Evolutionary conservation across 2,329 filamentous ascomycete genomes (phyloP), one percentile per base, ranked within the genome.

Genomic region (Chaetoscypha palmicola): DNA sequence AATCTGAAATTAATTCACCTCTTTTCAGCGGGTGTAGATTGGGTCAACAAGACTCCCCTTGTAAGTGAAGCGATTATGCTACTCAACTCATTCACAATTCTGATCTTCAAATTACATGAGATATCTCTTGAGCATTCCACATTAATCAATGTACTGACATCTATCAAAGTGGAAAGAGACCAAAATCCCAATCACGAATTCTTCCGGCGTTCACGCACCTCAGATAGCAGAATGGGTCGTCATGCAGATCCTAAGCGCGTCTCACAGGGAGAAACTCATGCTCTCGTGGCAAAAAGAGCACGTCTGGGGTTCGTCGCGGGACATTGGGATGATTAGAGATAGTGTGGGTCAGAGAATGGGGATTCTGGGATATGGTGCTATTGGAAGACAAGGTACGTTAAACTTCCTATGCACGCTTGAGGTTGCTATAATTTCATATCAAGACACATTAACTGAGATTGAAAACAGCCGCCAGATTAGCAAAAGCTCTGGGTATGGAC

Each of bases 211-310:
- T 11, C 62, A 65, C 41, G 62, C 62, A 1, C 79, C 80, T 0
- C 76, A 79, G 45, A 83, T 83, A 38, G 69, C 78, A 0, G 80
- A 83, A 64, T 84, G 79, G 79, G 73, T 79, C 10, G 62, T 82
- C 21, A 68, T 82, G 69, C 81, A 79, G 53, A 71, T 73, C 42
- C 64, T 83, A 2, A 67, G 73, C n/a, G 66, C 73, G 19, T 71
- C 68, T n/a, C 74, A 78, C 48, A 65, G 70, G 20, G 78, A 77
- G 58, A 67, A 70, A 33, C 38, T 62, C 23, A 59, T 77, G n/a
- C 70, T 80, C 38, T 70, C 80, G 38, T 66, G 69, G 48, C 80
- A 83, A 61, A 75, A 74, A 49, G 58, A 69, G 50, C 73, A 73
- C 47, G 50, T 63, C 2, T 83, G 79, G 79, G 65, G 62, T 12